phyloP scores from a whole-genome alignment of 768 basidiomycete species.

The Leccinum arenicola region DNA sequence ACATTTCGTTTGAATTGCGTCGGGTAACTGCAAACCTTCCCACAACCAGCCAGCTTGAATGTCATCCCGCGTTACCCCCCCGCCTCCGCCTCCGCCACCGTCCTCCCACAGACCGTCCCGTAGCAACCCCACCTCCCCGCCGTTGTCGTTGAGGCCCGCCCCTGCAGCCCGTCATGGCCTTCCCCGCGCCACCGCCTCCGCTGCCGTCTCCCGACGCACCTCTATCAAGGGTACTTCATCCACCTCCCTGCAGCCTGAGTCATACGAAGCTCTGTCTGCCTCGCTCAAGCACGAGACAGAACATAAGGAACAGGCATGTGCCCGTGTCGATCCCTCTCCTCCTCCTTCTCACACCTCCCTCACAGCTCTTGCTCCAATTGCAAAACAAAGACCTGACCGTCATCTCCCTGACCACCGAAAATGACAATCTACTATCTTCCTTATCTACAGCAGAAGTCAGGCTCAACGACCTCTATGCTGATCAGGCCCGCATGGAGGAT shows the following conservation, averaged over 20 bases:
- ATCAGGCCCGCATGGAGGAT: constrained; percentile 77
- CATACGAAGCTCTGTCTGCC: constrained; percentile 53
- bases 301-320: constrained; percentile 71
- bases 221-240: constrained; percentile 45
- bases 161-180: constrained; percentile 50
- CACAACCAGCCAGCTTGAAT: constrained; percentile 16
- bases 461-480: constrained; percentile 74
- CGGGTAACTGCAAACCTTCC: constrained; percentile 4
- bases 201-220: constrained; percentile 45
- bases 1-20: not conserved
- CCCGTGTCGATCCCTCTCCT: constrained; percentile 2
- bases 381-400: constrained; percentile 80
- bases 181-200: constrained; percentile 51
- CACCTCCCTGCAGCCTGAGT: constrained; percentile 39
- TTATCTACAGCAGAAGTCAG: constrained; percentile 69
- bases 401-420: constrained; percentile 56
- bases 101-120: constrained; percentile 43
- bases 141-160: constrained; percentile 45
- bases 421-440: constrained; percentile 59
- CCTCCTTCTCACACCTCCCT: constrained; percentile 10
- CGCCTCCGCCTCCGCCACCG: constrained; percentile 3
- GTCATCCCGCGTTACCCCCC: constrained; percentile 43
- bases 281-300: constrained; percentile 77
- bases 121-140: constrained; percentile 40
- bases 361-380: constrained; percentile 71